Percentiles rank a stretch among this genome's conserved stretches.
Evolutionary conservation across 139 green algal species (phyloP).

Genomic region (Chlamydomonas sp.): DNA sequence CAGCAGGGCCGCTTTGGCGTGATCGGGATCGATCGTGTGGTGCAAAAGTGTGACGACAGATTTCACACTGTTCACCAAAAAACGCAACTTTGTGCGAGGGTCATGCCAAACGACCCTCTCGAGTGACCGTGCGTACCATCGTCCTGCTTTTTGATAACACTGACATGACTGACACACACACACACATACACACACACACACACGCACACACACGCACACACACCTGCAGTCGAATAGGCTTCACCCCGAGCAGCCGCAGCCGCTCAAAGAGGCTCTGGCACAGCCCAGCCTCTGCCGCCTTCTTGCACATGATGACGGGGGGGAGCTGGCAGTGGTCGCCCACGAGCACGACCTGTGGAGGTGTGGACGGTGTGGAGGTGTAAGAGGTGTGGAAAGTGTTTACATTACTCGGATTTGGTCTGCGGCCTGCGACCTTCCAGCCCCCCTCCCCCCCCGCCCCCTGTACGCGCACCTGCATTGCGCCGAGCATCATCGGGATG

Average conservation of each 20-base stretch:
- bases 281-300: slow-evolving; percentile 78
- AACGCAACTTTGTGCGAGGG: no score
- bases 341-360: slow-evolving; percentile 82
- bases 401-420: not conserved
- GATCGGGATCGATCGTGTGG: no score
- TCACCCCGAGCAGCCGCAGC: slow-evolving; percentile 84
- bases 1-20: no score
- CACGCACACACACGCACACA: not conserved
- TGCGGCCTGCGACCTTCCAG: not conserved
- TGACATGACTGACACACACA: no score
- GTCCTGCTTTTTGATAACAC: no score
- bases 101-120: no score
- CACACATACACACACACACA: slow-evolving; percentile 1
- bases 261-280: slow-evolving; percentile 91
- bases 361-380: not conserved
- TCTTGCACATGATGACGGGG: slow-evolving; percentile 89
- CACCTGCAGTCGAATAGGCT: slow-evolving; percentile 83
- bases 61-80: no score
- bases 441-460: not conserved
- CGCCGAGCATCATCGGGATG: slow-evolving; percentile 90
- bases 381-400: not conserved
- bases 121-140: no score
- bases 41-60: no score
- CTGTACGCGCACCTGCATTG: slow-evolving; percentile 74
- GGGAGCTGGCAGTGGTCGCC: slow-evolving; percentile 96